A percentile compares a stretch with the other conserved stretches of the same genome.
Conservation (phyloP, 345 rosid genomes). For the Garcia nutans region DNA sequence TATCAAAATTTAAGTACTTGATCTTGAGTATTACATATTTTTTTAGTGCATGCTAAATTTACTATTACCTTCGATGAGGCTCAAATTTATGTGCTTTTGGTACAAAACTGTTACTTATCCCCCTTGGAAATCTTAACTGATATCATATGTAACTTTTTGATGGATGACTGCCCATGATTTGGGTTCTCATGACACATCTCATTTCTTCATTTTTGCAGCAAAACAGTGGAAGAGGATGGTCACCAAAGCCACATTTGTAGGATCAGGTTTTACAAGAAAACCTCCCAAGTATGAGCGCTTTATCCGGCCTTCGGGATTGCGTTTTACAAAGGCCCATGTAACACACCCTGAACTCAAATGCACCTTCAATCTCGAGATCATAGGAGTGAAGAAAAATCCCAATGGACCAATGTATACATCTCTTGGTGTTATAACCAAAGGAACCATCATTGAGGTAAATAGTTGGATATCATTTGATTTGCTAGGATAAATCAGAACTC, state of each 20-base stretch:
- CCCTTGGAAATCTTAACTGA: not conserved
- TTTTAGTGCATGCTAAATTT: too few relatives aligned
- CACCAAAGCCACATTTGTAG: constrained; percentile 85
- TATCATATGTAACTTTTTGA: not conserved
- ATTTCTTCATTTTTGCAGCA: constrained; percentile 40
- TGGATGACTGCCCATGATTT: not conserved
- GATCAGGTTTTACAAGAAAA: constrained; percentile 86
- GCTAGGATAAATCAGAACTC: not conserved
- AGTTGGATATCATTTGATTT: not conserved
- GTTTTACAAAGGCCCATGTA: constrained; percentile 89
- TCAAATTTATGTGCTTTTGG: not conserved
- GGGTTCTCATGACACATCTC: not conserved
- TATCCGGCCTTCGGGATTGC: constrained; percentile 84
- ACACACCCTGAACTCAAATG: constrained; percentile 91
- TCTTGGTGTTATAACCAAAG: constrained; percentile 89
- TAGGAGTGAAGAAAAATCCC: constrained; percentile 87
- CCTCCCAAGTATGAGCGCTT: constrained; percentile 97
- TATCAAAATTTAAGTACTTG: not conserved
- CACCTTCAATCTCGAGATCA: constrained; percentile 83
- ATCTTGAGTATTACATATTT: too few relatives aligned
- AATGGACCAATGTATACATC: constrained; percentile 93
- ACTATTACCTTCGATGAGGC: too few relatives aligned
- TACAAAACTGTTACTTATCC: not conserved
- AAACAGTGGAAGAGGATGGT: constrained; percentile 98
- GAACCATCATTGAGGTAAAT: constrained; percentile 82